Evolutionary conservation across 2,329 filamentous ascomycete species (phyloP).

Genomic region (Drechslerella dactyloides): DNA sequence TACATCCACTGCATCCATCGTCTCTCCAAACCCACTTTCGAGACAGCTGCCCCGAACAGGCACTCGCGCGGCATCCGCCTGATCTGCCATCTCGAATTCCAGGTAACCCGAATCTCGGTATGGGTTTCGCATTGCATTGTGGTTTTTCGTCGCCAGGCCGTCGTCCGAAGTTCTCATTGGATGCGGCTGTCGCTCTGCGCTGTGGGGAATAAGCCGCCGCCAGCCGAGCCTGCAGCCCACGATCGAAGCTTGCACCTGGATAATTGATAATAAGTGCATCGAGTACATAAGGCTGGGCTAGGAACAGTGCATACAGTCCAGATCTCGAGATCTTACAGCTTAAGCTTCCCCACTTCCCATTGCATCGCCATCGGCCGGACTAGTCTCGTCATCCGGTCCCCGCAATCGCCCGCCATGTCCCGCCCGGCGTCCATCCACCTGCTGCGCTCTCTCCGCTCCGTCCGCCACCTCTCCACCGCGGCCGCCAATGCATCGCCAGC

Average conservation of each 20-base stretch:
- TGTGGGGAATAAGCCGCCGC: conserved; percentile 7
- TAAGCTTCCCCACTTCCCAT: background rate
- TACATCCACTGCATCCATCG: too few species aligned
- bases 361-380: background rate
- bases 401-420: conserved; percentile 38
- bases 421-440: conserved; percentile 44
- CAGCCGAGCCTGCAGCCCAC: background rate
- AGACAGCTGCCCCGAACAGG: too few species aligned
- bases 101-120: background rate
- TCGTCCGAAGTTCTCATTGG: conserved; percentile 5
- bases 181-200: background rate
- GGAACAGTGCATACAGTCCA: too few species aligned
- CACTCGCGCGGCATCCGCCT: too few species aligned
- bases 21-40: background rate
- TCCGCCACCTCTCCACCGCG: conserved; percentile 26
- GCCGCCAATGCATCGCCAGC: conserved; percentile 6
- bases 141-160: background rate
- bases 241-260: background rate
- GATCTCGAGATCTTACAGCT: conserved; percentile 10
- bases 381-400: background rate
- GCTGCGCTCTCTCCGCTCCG: conserved; percentile 35
- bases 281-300: background rate
- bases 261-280: background rate
- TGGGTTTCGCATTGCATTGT: background rate
- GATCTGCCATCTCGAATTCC: too few species aligned